A percentile compares a stretch with the other conserved stretches of the same genome.
These are phyloP conservation scores for Zygnema cylindricum DNA, from an alignment of 139 green algal genomes.

Conservation along the genomic window DNA sequence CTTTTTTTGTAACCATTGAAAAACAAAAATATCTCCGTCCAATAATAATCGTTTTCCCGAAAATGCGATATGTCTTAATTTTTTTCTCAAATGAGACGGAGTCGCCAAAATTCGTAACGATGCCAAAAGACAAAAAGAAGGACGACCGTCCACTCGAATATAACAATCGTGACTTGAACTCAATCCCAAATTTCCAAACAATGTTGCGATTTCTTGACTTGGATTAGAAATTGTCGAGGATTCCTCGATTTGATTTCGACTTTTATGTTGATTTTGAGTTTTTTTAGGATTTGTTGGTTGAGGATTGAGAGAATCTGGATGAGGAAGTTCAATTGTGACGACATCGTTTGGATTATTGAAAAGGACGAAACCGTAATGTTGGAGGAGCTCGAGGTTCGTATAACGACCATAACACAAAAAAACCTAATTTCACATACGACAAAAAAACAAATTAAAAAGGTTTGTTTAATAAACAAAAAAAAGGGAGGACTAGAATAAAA, in stretches of 20 bases:
- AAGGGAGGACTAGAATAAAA: no score
- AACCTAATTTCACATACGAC: slow-evolving; percentile 78
- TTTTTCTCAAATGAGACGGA: slow-evolving; percentile 13
- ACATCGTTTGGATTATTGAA: slow-evolving; percentile 48
- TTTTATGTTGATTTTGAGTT: slow-evolving; percentile 18
- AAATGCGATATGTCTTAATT: no score
- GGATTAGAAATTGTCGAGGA: no score
- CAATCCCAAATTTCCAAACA: not conserved
- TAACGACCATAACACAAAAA: slow-evolving; percentile 87
- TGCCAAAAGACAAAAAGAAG: slow-evolving; percentile 43
- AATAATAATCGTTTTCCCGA: no score
- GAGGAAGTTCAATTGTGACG: slow-evolving; percentile 31
- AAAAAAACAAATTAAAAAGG: slow-evolving; percentile 23
- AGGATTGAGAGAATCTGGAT: not conserved
- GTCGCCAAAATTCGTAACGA: slow-evolving; percentile 15
- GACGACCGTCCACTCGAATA: slow-evolving; percentile 13
- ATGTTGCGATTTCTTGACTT: slow-evolving; percentile 11
- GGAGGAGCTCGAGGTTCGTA: slow-evolving; percentile 86
- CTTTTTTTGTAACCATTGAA: no score
- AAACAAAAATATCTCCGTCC: no score
- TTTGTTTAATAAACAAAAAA: no score
- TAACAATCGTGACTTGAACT: not conserved
- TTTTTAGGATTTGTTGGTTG: not conserved
- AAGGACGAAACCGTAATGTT: slow-evolving; percentile 88
- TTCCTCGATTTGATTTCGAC: not conserved